Conservation (phyloP, 108 stramenopile genomes). For the Fistulifera pelliculosa region DNA sequence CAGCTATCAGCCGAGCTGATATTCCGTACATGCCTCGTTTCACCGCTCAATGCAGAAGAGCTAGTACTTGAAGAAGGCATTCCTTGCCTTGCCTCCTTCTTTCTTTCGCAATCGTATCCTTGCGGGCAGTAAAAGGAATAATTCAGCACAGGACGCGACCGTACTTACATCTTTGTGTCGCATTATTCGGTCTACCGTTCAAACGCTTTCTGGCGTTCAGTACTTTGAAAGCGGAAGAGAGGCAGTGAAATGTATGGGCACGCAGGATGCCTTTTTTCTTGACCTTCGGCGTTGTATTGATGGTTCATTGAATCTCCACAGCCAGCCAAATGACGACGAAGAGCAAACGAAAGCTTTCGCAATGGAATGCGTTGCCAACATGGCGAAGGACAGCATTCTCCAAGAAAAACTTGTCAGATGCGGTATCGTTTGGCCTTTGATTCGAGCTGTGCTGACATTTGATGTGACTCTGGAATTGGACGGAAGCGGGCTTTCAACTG, state of each 20-base stretch:
- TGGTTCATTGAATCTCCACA: slow-evolving; percentile 8
- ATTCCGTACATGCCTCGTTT: slow-evolving; percentile 57
- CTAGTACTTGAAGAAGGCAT: slow-evolving; percentile 51
- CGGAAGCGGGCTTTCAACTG: not conserved
- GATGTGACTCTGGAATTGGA: slow-evolving; percentile 47
- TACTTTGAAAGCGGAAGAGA: slow-evolving; percentile 48
- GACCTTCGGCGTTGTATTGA: slow-evolving; percentile 37
- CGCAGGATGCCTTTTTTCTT: slow-evolving; percentile 6
- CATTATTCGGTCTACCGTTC: slow-evolving; percentile 36
- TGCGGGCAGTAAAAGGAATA: slow-evolving; percentile 5
- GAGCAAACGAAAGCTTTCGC: slow-evolving; percentile 37
- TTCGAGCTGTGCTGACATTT: slow-evolving; percentile 38
- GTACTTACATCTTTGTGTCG: slow-evolving; percentile 14
- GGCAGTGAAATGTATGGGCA: slow-evolving; percentile 15
- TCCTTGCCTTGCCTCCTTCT: slow-evolving; percentile 32
- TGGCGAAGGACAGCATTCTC: slow-evolving; percentile 28
- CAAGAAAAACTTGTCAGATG: slow-evolving; percentile 40
- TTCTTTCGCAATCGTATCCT: slow-evolving; percentile 24
- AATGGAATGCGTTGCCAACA: slow-evolving; percentile 49
- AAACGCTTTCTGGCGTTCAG: slow-evolving; percentile 44
- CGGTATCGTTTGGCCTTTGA: slow-evolving; percentile 57
- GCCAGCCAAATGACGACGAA: slow-evolving; percentile 13
- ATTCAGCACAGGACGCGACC: not conserved
- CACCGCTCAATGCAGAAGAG: slow-evolving; percentile 74
- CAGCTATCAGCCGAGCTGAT: slow-evolving; percentile 32